Conservation (phyloP, 495 filamentous ascomycete species). For the Evernia prunastri region DNA sequence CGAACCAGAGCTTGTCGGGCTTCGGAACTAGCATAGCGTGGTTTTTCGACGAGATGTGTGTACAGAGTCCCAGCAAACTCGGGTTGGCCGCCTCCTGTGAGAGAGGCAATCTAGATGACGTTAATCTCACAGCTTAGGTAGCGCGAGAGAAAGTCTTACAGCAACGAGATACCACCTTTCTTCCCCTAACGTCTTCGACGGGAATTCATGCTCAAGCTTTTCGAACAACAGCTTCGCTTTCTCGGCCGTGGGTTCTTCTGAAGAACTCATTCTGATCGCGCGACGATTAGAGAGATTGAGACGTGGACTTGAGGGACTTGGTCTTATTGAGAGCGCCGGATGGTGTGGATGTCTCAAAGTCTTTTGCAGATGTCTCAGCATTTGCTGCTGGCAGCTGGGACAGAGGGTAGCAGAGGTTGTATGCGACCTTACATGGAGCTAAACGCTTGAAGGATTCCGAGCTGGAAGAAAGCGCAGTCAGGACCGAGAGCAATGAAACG, state of each 20-base stretch:
- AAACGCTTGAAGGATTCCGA: neutral
- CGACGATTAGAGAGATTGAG: neutral
- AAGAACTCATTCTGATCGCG: conserved; percentile 15
- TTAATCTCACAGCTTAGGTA: neutral
- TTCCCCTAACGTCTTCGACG: conserved; percentile 38
- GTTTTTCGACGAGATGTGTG: conserved; percentile 42
- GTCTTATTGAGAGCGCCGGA: neutral
- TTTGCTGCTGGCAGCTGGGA: neutral
- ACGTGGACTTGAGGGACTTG: neutral
- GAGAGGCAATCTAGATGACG: conserved; percentile 30
- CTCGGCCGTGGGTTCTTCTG: conserved; percentile 30
- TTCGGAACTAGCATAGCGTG: conserved; percentile 32
- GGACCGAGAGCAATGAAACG: too few species aligned
- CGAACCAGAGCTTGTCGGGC: conserved; percentile 43
- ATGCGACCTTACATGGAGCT: neutral
- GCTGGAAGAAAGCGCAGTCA: too few species aligned
- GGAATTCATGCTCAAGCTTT: conserved; percentile 46
- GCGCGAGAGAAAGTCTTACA: conserved; percentile 21
- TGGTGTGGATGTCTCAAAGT: neutral
- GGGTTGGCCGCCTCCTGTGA: conserved; percentile 42
- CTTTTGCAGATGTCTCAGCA: neutral
- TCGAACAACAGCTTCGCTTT: conserved; percentile 40
- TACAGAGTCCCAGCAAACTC: conserved; percentile 45
- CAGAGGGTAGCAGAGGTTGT: neutral
- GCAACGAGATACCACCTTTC: conserved; percentile 55